Evolutionary conservation across 805 yeast genomes (phyloP), one percentile per base, ranked within the genome.

Genomic region (Candida germanica): DNA sequence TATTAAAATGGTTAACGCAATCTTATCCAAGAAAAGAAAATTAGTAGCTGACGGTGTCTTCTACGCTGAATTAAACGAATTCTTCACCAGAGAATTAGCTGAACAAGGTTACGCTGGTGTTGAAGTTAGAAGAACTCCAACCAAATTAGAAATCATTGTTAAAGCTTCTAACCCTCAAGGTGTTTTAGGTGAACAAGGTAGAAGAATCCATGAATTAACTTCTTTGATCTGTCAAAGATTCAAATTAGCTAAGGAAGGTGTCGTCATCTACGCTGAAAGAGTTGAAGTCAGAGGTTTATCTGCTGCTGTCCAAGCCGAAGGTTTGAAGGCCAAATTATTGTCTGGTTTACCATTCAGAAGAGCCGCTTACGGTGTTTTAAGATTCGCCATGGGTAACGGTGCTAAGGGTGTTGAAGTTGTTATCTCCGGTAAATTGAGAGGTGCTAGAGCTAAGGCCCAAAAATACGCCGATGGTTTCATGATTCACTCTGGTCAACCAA

Each of bases 401-500:
- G 98, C 98, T 69, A 93, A 93, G 87, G 98, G 98, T 89, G 96
- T 94, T 67, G 98, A 93, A 81, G 98, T 93, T 72, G 98, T 93
- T 61, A 86, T 93, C 67, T 88, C 97, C 59, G 98, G 98, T 83
- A 93, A 93, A 79, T 84, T 94, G 72, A 87, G 97, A 80, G 98
- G 96, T 75, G 98, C 98, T 64, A 88, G 98, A 82, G 98, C 98
- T 64, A 93, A 93, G 86, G 83, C 97, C 65, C 95, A 93, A 95
- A 93, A 93, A 79, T 93, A 91, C 83, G 84, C 93, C 69, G 98
- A 91, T 71, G 98, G 98, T 81, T 93, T 93, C 96, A 87, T 93
- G 93, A 93, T 93, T 82, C 98, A 93, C 93, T 88, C 97, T 65
- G 98, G 98, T 87, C 98, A 93, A 80, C 98, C 98, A 77, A 93